Evolutionary conservation across 768 basidiomycete species (phyloP).

Genomic region (Pulveroboletus sp.): DNA sequence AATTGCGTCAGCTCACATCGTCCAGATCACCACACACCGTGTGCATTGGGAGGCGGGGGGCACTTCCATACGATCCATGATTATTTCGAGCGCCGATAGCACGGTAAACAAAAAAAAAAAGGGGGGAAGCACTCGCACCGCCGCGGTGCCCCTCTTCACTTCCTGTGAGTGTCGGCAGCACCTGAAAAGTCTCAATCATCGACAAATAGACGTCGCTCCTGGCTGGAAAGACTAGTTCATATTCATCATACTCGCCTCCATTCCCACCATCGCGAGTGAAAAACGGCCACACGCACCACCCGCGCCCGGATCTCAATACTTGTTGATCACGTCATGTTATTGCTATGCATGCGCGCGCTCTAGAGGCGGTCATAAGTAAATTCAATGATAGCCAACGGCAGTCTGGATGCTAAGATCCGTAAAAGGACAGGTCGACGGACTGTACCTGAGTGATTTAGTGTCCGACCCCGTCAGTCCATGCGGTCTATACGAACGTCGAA

Average conservation of each 20-base stretch:
- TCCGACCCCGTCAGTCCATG: neutral
- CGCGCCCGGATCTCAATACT: neutral
- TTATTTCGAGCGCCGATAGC: no score
- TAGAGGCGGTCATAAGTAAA: neutral
- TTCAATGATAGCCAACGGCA: neutral
- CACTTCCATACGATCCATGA: no score
- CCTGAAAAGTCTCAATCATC: no score
- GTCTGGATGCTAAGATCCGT: neutral
- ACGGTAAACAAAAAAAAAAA: no score
- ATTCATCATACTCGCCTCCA: no score
- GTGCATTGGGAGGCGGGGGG: no score
- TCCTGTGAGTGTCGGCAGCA: no score
- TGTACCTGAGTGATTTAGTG: neutral
- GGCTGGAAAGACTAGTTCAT: no score
- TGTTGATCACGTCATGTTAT: neutral
- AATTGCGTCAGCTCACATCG: neutral
- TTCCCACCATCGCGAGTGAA: neutral
- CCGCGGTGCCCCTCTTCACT: no score
- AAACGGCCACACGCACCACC: neutral
- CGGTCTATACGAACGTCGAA: neutral
- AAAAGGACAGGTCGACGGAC: neutral
- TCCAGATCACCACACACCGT: no score
- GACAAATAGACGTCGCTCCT: no score
- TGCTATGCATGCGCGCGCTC: constrained; percentile 2
- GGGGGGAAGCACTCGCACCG: no score